Evolutionary conservation across 257 asterid species (phyloP).

Genomic region (Primulina eburnea): DNA sequence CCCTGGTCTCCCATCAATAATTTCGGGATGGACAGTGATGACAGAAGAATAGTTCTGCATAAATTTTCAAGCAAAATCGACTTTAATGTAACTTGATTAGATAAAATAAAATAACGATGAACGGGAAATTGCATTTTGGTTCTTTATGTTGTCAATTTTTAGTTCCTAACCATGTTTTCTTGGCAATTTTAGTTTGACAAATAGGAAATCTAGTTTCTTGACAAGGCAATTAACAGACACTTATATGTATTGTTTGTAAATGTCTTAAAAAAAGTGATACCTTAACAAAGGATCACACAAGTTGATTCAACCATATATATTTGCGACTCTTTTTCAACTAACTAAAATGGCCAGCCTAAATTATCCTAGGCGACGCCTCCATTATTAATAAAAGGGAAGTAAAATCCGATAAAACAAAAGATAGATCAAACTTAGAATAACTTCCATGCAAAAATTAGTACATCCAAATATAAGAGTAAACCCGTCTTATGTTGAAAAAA

Average conservation of each 20-base stretch:
- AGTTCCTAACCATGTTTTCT: too few relatives aligned
- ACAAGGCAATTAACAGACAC: not conserved
- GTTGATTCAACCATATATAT: not conserved
- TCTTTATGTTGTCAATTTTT: too few relatives aligned
- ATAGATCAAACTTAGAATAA: not conserved
- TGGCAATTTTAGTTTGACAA: too few relatives aligned
- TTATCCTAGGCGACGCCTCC: not conserved
- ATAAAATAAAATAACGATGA: too few relatives aligned
- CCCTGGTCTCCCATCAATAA: not conserved
- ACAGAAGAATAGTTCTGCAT: not conserved
- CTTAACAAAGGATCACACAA: not conserved
- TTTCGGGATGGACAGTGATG: not conserved
- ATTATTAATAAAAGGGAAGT: not conserved
- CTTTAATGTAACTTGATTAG: not conserved
- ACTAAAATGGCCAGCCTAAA: not conserved
- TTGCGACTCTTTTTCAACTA: not conserved
- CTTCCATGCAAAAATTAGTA: not conserved
- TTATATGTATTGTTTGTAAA: too few relatives aligned
- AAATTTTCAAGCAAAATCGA: not conserved
- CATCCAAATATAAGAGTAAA: not conserved
- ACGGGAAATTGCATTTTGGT: too few relatives aligned
- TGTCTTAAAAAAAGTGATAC: too few relatives aligned
- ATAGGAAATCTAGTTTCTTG: not conserved
- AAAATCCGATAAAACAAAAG: too few relatives aligned
- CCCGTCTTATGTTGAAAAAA: not conserved